phyloP scores from a whole-genome alignment of 2,329 filamentous ascomycete species.

The Alternaria arborescens region DNA sequence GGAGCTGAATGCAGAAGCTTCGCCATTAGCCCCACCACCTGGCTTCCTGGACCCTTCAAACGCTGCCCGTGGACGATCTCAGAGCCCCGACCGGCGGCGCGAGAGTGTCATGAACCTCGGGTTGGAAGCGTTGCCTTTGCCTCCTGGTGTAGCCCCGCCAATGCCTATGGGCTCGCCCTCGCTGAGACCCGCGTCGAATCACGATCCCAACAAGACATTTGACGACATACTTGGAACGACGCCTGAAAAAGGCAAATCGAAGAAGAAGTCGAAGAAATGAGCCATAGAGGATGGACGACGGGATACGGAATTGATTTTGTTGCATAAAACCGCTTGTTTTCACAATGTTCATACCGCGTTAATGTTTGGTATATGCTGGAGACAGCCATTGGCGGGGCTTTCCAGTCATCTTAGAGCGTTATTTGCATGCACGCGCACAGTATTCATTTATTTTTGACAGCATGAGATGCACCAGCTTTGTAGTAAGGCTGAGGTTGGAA shows the following conservation, averaged over 20 bases:
- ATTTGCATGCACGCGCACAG: slow-evolving; percentile 5
- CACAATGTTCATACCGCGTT: slow-evolving; percentile 1
- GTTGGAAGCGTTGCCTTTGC: slow-evolving; percentile 58
- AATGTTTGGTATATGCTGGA: slow-evolving; percentile 11
- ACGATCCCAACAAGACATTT: slow-evolving; percentile 58
- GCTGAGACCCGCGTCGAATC: slow-evolving; percentile 40
- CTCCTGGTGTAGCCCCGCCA: slow-evolving; percentile 53
- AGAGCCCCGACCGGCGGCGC: slow-evolving; percentile 48
- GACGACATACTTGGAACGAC: slow-evolving; percentile 57
- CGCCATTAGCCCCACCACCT: slow-evolving; percentile 45
- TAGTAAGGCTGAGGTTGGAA: neutral
- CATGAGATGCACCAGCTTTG: neutral
- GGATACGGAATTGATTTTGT: neutral
- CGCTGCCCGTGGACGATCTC: slow-evolving; percentile 32
- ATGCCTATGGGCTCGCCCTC: slow-evolving; percentile 34
- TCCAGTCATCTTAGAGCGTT: slow-evolving; percentile 11
- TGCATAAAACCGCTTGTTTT: slow-evolving; percentile 9
- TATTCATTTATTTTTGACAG: neutral
- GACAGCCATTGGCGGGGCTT: slow-evolving; percentile 3
- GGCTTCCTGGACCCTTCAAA: slow-evolving; percentile 36
- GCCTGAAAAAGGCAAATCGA: slow-evolving; percentile 35
- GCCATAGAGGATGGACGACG: neutral
- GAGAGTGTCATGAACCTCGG: slow-evolving; percentile 57
- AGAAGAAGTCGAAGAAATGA: slow-evolving; percentile 41
- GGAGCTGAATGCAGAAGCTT: slow-evolving; percentile 40